Evolutionary conservation across 2,329 filamentous ascomycete species (phyloP).

Genomic region (Aspergillus quadricinctus): DNA sequence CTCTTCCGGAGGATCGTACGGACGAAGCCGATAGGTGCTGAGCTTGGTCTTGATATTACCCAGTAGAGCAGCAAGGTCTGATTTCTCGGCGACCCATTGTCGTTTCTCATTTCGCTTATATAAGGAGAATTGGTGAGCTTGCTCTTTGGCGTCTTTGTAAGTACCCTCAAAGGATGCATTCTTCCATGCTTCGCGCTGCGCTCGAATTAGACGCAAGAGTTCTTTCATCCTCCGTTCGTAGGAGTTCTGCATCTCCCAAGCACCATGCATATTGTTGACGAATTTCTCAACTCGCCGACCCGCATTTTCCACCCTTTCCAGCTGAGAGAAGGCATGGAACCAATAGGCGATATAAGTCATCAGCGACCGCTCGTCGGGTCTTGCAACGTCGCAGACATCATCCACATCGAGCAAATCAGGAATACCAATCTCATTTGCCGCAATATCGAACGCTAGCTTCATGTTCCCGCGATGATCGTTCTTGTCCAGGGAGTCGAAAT

Average conservation of each 20-base stretch:
- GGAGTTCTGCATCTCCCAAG: constrained; percentile 98
- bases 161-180: constrained; percentile 82
- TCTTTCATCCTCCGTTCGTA: constrained; percentile 89
- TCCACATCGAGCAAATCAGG: constrained; percentile 94
- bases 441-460: constrained; percentile 96
- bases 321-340: constrained; percentile 99
- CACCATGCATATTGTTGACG: constrained; percentile 96
- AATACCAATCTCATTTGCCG: constrained; percentile 92
- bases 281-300: constrained; percentile 97
- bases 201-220: constrained; percentile 68
- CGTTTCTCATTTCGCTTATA: constrained; percentile 91
- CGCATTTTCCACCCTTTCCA: constrained; percentile 97
- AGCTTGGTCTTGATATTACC: constrained; percentile 99
- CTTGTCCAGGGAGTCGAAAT: constrained; percentile 94
- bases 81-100: constrained; percentile 96
- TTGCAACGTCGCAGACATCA: constrained; percentile 93
- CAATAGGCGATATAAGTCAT: constrained; percentile 99
- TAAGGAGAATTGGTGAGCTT: constrained; percentile 73
- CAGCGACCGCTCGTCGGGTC: constrained; percentile 90
- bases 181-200: constrained; percentile 72
- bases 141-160: constrained; percentile 85
- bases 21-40: constrained; percentile 84
- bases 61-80: constrained; percentile 83
- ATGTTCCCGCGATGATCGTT: constrained; percentile 92
- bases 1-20: constrained; percentile 85